Base-by-base conservation (phyloP, 2,329 filamentous ascomycete genomes). In the Sphaerulina musiva region DNA sequence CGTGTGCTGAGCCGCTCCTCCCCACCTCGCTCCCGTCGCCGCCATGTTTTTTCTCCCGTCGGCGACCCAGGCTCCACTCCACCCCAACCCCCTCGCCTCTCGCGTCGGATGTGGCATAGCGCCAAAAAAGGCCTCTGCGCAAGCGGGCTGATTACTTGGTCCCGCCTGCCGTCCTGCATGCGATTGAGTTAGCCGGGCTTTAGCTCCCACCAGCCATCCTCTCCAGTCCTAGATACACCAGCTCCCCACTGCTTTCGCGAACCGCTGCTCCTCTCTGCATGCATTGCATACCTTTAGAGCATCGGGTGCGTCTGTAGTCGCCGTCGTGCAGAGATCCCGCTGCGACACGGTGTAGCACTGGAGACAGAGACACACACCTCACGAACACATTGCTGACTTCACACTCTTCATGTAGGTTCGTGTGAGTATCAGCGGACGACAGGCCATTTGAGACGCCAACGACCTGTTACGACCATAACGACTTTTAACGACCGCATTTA, bases 251-350 rank as follows among this genome's bases (percentile, higher is more conserved):
- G 56, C 64, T 58, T 50, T 53, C 52, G 64, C 62, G 62, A 65
- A 63, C 62, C 62, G 62, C 62, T 56, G 56, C 62, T 59, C 55
- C 57, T 58, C 59, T 58, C 56, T 59, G 62, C 62, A 66, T 68
- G 66, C 66, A 68, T 67, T 67, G 65, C 66, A 67, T 68, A 63
- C 62, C 55, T 58, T 61, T 66, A 65, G 60, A 66, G 59, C 59
- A 65, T 62, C 60, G 60, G 66, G 65, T 68, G 66, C 66, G 65
- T 68, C 58, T 57, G 56, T 65, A 62, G 63, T 64, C 60, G 61
- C 61, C 64, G 63, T 62, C 62, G 61, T 68, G 64, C 66, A 67
- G 59, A 54, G 46, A 31, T 58, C 51, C 57, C 58, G 56, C 62
- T 56, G 58, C 62, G 53, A 55, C 60, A 53, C 48, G 49, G 32